Conservation (phyloP, 371 early-diverging fungal species). For the Smittium mucronatum region DNA sequence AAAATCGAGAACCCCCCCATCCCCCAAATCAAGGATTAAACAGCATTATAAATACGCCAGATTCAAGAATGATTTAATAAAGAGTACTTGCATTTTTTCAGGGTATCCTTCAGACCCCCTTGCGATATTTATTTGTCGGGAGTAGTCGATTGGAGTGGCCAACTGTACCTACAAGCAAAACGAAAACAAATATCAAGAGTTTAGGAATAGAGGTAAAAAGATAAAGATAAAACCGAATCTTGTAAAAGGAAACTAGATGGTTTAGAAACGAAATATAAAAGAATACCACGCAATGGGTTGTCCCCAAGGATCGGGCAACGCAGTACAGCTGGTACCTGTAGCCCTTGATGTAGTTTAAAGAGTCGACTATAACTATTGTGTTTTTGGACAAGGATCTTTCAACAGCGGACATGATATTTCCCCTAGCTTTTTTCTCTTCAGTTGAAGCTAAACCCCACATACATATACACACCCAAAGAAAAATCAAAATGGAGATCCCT, state of each 20-base stretch:
- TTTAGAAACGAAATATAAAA: background rate
- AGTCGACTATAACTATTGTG: conserved; percentile 79
- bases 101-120: conserved; percentile 16
- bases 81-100: conserved; percentile 1
- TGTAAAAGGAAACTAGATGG: background rate
- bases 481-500: background rate
- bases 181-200: background rate
- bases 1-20: too few relatives aligned
- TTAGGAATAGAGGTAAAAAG: background rate
- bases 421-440: conserved; percentile 89
- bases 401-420: conserved; percentile 73
- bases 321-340: conserved; percentile 93
- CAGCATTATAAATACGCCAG: too few relatives aligned
- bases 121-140: conserved; percentile 50
- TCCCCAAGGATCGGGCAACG: conserved; percentile 70
- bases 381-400: conserved; percentile 70
- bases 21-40: too few relatives aligned
- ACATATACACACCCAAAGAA: background rate
- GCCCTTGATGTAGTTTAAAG: conserved; percentile 94
- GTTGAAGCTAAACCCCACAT: conserved; percentile 24
- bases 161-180: background rate
- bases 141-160: conserved; percentile 47
- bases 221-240: background rate
- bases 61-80: too few relatives aligned
- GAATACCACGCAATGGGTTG: conserved; percentile 73